A percentile compares a stretch with the other conserved stretches of the same genome.
Conservation (phyloP, 2,329 filamentous ascomycete species). For the Claviceps sp. region DNA sequence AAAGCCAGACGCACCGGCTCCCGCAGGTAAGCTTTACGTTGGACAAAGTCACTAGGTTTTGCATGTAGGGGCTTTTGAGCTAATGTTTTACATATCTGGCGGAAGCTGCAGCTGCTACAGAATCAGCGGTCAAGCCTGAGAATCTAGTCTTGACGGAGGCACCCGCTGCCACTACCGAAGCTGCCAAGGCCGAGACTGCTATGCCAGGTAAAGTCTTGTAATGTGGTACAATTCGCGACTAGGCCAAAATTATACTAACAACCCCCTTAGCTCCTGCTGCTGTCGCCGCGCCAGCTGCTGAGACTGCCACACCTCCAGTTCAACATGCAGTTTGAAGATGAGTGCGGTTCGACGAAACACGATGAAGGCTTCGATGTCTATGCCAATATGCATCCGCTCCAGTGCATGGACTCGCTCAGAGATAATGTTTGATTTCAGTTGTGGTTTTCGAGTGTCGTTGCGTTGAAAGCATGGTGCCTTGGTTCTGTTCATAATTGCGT, state of each 20-base stretch:
- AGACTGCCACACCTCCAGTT: conserved; percentile 7
- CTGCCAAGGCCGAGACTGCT: conserved; percentile 1
- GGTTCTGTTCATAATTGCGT: conserved; percentile 9
- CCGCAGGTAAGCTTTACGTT: conserved; percentile 15
- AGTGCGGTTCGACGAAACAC: not conserved
- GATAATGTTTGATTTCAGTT: conserved; percentile 1
- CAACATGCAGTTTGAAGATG: not conserved
- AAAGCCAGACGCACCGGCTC: conserved; percentile 18
- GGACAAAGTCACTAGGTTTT: not conserved
- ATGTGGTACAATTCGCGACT: not conserved
- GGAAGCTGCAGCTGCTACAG: conserved; percentile 12
- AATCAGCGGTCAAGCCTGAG: conserved; percentile 1
- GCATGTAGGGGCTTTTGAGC: not conserved
- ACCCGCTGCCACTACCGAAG: not conserved
- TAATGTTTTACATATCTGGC: conserved; percentile 6
- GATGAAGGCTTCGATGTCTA: not conserved
- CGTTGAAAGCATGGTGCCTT: conserved; percentile 3
- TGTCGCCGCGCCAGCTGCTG: conserved; percentile 5
- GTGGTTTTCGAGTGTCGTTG: conserved; percentile 1
- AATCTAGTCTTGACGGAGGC: not conserved
- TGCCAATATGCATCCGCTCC: not conserved
- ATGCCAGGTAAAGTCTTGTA: not conserved
- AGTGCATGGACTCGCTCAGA: not conserved
- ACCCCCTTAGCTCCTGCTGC: conserved; percentile 3
- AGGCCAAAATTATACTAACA: not conserved